phyloP scores from a whole-genome alignment of 345 rosid species.

The Adansonia digitata region DNA sequence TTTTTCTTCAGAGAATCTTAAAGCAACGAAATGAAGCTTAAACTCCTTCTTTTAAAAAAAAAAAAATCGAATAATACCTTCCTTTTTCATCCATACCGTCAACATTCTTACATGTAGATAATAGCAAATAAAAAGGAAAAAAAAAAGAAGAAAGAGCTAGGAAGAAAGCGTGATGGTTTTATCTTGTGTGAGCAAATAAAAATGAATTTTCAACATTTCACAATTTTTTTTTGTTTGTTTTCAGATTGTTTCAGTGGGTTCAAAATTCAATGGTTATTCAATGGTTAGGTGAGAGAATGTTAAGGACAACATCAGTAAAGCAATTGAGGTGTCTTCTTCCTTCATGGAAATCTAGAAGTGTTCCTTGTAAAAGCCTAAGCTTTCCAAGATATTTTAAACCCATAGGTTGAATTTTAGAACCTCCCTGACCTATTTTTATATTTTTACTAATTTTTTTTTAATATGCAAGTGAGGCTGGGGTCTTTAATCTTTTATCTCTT shows the following conservation, averaged over 20 bases:
- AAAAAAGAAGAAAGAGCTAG: background rate
- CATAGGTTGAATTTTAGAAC: conserved; percentile 11
- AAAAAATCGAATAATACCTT: background rate
- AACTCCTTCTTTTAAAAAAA: background rate
- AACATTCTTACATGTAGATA: background rate
- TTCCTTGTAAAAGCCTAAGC: background rate
- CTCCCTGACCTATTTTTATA: background rate
- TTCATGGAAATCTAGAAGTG: conserved; percentile 17
- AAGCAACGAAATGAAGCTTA: background rate
- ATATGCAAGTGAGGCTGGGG: too few species aligned
- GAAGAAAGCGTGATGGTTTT: background rate
- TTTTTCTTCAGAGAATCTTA: background rate
- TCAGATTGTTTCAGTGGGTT: background rate
- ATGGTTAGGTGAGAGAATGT: conserved; percentile 13
- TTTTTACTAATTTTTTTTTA: too few species aligned
- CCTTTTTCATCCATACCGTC: background rate
- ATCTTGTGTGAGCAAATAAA: background rate
- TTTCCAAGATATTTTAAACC: conserved; percentile 10
- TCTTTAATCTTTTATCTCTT: background rate
- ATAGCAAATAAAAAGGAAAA: background rate
- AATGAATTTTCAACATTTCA: background rate
- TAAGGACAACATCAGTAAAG: conserved; percentile 16
- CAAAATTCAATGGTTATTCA: background rate
- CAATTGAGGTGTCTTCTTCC: conserved; percentile 18
- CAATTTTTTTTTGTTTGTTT: background rate